Evolutionary conservation across 2,329 filamentous ascomycete genomes (phyloP).

Genomic region (Gaeumannomyces tritici): DNA sequence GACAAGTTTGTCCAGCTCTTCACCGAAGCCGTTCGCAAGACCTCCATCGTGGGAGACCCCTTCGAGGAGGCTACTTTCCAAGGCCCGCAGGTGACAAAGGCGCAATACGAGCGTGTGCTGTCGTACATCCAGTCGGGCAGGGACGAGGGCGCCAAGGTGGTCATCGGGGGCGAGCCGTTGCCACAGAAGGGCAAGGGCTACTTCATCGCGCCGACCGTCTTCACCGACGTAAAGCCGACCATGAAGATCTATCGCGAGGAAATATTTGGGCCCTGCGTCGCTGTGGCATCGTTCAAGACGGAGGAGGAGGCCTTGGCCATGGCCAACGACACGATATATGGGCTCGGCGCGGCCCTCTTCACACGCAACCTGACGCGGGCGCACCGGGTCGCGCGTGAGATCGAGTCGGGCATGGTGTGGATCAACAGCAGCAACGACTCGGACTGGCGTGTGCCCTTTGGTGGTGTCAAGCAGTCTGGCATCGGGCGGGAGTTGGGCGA

Average conservation of each 20-base stretch:
- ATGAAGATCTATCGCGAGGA: slow-evolving; percentile 26
- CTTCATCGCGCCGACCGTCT: slow-evolving; percentile 24
- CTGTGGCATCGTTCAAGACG: slow-evolving; percentile 21
- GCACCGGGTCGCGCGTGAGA: slow-evolving; percentile 36
- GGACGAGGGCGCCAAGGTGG: slow-evolving; percentile 53
- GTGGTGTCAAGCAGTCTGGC: slow-evolving; percentile 27
- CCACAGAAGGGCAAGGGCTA: slow-evolving; percentile 40
- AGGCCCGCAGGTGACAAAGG: slow-evolving; percentile 59
- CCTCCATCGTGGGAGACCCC: slow-evolving; percentile 55
- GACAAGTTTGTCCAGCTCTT: slow-evolving; percentile 55
- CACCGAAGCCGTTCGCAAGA: slow-evolving; percentile 44
- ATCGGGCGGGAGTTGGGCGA: slow-evolving; percentile 26
- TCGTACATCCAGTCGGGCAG: slow-evolving; percentile 59
- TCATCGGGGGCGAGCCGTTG: slow-evolving; percentile 44
- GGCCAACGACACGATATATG: slow-evolving; percentile 41
- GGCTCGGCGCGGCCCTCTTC: slow-evolving; percentile 48
- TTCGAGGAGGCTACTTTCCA: slow-evolving; percentile 60
- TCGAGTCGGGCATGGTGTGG: slow-evolving; percentile 46
- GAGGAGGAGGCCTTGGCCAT: slow-evolving; percentile 26
- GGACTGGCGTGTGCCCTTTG: slow-evolving; percentile 43
- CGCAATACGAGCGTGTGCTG: slow-evolving; percentile 58
- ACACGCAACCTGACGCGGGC: slow-evolving; percentile 41
- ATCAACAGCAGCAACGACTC: slow-evolving; percentile 32
- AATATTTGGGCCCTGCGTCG: slow-evolving; percentile 25
- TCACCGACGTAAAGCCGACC: slow-evolving; percentile 21